These are phyloP conservation scores for Paraconiothyrium sp. DNA, from an alignment of 2,329 filamentous ascomycete genomes.

Conservation along the genomic window DNA sequence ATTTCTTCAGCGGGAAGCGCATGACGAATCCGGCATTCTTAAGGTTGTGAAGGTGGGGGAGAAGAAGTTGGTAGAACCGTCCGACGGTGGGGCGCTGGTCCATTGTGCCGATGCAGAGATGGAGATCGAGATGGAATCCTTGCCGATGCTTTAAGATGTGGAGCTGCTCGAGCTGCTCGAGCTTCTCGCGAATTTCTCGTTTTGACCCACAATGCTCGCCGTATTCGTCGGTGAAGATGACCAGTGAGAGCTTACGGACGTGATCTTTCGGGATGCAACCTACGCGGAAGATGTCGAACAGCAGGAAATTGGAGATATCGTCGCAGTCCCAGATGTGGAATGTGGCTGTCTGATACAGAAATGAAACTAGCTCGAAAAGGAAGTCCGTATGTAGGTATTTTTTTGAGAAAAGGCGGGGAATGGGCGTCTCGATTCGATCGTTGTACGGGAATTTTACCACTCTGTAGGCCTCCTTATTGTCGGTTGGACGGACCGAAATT, in stretches of 20 bases:
- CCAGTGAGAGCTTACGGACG: slow-evolving; percentile 7
- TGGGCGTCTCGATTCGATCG: neutral
- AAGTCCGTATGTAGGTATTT: neutral
- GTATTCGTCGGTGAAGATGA: slow-evolving; percentile 3
- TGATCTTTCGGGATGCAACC: slow-evolving; percentile 3
- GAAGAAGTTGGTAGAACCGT: slow-evolving; percentile 7
- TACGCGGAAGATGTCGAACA: neutral
- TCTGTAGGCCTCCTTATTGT: neutral
- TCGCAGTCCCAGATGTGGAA: slow-evolving; percentile 13
- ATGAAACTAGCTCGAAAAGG: neutral
- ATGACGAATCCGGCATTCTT: neutral
- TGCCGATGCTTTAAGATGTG: neutral
- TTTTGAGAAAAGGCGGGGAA: neutral
- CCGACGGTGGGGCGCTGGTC: slow-evolving; percentile 1
- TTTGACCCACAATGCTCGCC: neutral
- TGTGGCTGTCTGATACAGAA: slow-evolving; percentile 4
- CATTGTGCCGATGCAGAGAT: neutral
- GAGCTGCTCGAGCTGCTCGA: neutral
- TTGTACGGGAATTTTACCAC: neutral
- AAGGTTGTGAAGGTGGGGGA: neutral
- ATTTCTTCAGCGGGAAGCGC: neutral
- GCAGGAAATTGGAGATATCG: slow-evolving; percentile 3
- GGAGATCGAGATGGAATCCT: slow-evolving; percentile 10
- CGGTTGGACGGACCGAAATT: neutral
- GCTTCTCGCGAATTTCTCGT: neutral